A percentile compares a stretch with the other conserved stretches of the same genome.
Conservation (phyloP, 306 rosid species). For the Cyamopsis tetragonoloba region DNA sequence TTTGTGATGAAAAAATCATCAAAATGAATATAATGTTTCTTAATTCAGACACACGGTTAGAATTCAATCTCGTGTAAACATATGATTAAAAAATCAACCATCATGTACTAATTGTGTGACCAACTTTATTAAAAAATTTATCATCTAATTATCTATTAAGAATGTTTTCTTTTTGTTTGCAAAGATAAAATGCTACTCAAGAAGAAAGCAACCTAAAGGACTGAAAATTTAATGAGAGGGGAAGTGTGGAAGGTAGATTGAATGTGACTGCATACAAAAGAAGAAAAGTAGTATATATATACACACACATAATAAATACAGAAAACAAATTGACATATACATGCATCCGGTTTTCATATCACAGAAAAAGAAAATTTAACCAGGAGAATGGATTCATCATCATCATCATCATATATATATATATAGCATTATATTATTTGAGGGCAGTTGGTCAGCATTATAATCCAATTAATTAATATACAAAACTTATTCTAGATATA, state of each 20-base stretch:
- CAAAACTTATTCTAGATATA: conserved; percentile 10
- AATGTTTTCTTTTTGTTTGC: too few relatives aligned
- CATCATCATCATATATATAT: too few relatives aligned
- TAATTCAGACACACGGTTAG: too few relatives aligned
- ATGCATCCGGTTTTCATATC: conserved; percentile 19
- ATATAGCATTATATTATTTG: conserved; percentile 28
- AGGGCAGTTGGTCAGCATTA: conserved; percentile 10
- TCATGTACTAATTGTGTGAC: too few relatives aligned
- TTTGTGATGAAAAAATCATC: too few relatives aligned
- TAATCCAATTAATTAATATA: conserved; percentile 21
- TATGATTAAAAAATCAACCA: too few relatives aligned
- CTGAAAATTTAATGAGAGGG: neutral
- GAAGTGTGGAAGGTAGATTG: conserved; percentile 8
- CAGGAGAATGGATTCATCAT: conserved; percentile 4
- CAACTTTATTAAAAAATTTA: too few relatives aligned
- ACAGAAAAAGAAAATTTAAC: conserved; percentile 12
- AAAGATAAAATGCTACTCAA: neutral
- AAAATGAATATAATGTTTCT: too few relatives aligned
- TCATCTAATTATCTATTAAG: too few relatives aligned
- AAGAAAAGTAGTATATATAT: neutral
- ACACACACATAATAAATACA: neutral
- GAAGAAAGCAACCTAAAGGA: neutral
- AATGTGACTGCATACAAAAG: neutral
- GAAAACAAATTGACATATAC: conserved; percentile 19
- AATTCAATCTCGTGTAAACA: too few relatives aligned